A percentile compares a stretch with the other conserved stretches of the same genome.
phyloP scores from a whole-genome alignment of 2,329 filamentous ascomycete genomes.

The Apiospora aurea region DNA sequence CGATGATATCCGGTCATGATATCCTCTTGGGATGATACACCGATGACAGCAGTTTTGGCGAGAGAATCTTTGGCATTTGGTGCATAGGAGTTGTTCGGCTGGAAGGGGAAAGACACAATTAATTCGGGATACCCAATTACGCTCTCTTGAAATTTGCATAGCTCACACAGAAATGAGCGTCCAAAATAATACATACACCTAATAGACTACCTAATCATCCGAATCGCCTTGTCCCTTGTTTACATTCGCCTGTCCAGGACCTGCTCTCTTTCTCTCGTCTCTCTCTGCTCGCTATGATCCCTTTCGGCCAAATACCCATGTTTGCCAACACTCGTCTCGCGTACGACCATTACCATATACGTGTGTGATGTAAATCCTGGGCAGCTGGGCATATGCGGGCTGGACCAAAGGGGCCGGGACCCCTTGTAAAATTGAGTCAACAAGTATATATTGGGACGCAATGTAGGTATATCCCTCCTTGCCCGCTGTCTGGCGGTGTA shows the following conservation, averaged over 20 bases:
- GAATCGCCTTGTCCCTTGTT: background rate
- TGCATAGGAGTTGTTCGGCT: conserved; percentile 18
- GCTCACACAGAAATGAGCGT: background rate
- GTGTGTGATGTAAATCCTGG: background rate
- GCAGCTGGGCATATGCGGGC: background rate
- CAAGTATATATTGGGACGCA: background rate
- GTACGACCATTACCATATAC: background rate
- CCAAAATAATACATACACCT: conserved; percentile 15
- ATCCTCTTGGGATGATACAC: conserved; percentile 16
- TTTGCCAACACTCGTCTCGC: background rate
- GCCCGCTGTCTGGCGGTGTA: background rate
- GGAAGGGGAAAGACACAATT: background rate
- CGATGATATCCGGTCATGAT: conserved; percentile 10
- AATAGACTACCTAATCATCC: conserved; percentile 18
- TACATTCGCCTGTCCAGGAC: background rate
- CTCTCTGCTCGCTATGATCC: background rate
- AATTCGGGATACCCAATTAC: conserved; percentile 22
- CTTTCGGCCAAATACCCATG: background rate
- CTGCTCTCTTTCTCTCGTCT: background rate
- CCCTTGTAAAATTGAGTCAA: background rate
- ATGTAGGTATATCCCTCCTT: background rate
- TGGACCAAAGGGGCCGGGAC: background rate
- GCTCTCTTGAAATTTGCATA: conserved; percentile 11
- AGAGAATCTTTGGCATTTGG: conserved; percentile 4
- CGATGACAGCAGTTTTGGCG: background rate